Conservation (phyloP, 352 stramenopile species). For the Globisporangium megalacanthum region DNA sequence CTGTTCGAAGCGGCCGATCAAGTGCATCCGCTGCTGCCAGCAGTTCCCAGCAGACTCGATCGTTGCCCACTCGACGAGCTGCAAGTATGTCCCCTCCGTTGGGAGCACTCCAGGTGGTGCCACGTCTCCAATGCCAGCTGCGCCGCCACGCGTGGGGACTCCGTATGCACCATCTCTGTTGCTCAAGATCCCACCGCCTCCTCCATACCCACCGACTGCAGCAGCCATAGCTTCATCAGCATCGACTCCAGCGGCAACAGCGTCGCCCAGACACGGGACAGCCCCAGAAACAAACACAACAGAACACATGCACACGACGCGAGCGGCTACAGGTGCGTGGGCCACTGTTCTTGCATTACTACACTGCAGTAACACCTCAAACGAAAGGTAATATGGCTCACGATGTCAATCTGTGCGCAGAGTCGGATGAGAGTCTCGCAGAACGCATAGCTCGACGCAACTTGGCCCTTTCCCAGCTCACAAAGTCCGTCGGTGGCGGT, state of each 20-base stretch:
- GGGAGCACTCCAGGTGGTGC: background rate
- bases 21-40: constrained; percentile 78
- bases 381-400: no score
- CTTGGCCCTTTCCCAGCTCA: constrained; percentile 58
- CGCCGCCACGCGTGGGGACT: background rate
- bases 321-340: background rate
- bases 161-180: background rate
- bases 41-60: constrained; percentile 70
- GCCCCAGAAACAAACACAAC: background rate
- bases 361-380: background rate
- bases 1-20: constrained; percentile 73
- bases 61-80: constrained; percentile 64
- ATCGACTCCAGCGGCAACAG: background rate
- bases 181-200: constrained; percentile 41
- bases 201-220: constrained; percentile 34
- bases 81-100: constrained; percentile 39
- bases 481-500: constrained; percentile 11
- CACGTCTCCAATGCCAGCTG: background rate
- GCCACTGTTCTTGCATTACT: background rate
- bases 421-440: constrained; percentile 14
- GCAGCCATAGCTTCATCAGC: background rate
- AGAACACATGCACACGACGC: background rate
- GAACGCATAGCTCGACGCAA: constrained; percentile 48
- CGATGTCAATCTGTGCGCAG: background rate
- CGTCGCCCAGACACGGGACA: background rate